phyloP scores from a whole-genome alignment of 73 alveolate genomes.

The Vitrella brassicaformis region DNA sequence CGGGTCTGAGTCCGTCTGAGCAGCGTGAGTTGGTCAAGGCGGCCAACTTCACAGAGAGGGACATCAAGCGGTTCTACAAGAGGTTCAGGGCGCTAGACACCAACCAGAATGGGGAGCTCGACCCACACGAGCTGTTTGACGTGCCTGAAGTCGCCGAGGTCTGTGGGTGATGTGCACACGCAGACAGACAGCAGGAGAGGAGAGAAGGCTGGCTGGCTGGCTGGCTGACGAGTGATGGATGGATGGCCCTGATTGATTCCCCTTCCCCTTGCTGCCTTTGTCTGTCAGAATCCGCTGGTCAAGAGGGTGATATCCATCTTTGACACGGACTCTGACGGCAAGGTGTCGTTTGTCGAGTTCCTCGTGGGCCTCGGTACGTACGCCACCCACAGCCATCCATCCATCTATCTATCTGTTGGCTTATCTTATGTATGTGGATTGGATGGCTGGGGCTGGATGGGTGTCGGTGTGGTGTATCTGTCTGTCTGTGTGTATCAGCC shows the following conservation, averaged over 20 bases:
- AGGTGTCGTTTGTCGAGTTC: slow-evolving; percentile 34
- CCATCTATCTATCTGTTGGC: too few relatives aligned
- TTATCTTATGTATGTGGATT: too few relatives aligned
- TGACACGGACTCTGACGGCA: slow-evolving; percentile 30
- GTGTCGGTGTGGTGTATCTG: too few relatives aligned
- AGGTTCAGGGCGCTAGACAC: background rate
- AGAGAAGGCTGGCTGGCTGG: too few relatives aligned
- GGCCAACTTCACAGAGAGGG: background rate
- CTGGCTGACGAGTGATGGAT: too few relatives aligned
- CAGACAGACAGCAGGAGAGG: too few relatives aligned
- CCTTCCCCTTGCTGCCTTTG: too few relatives aligned
- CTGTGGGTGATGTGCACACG: too few relatives aligned
- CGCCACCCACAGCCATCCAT: too few relatives aligned
- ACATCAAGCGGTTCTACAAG: background rate
- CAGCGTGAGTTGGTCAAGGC: background rate
- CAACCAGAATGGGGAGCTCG: slow-evolving; percentile 1
- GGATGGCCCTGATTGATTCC: too few relatives aligned
- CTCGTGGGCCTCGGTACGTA: slow-evolving; percentile 30
- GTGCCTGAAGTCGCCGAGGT: slow-evolving; percentile 1
- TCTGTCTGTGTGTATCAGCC: background rate
- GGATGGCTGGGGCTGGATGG: too few relatives aligned
- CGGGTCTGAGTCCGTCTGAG: background rate
- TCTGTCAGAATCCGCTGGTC: slow-evolving; percentile 27
- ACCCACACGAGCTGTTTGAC: background rate
- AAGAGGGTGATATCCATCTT: slow-evolving; percentile 34